Base-by-base conservation (phyloP, 108 stramenopile species). In the Ochromonas danica region DNA sequence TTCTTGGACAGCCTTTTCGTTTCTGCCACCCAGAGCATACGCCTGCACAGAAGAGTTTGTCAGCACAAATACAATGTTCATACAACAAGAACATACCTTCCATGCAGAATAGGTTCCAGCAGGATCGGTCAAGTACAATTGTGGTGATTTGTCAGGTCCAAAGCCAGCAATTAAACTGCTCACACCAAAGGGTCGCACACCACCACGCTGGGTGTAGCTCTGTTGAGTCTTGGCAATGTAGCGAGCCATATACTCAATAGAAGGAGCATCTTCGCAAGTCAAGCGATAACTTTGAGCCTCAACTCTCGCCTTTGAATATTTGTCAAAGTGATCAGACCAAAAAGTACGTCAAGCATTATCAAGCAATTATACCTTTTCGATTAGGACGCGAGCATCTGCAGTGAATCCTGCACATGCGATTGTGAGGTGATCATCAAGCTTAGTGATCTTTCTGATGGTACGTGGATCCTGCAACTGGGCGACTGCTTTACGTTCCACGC, bases 331-430 rank as follows among this genome's bases (percentile, higher is more conserved):
- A n/a, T 80, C 79, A 74, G 79, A 78, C 3, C 61, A 79, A n/a
- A n/a, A n/a, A n/a, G n/a, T n/a, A n/a, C n/a, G n/a, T 0, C 51
- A 57, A 57, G 51, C 51, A 62, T 57, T 25, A 30, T 62, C 6
- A 78, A 0, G 1, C 36, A 90, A 41, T 41, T 93, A 88, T 62
- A 93, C 92, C 87, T 93, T 94, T 87, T 96, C 91, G 74, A 96
- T 90, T 70, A 98, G 86, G 71, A 98, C 97, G 61, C 99, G 93
- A 22, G 99, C 99, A 81, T 99, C 99, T 63, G 99, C 99, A 28
- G 96, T 98, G 72, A 99, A 92, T 38, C 99, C 99, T 27, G 99
- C 97, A 85, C 98, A 99, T 51, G 97, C 99, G 43, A 98, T 89
- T 77, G 94, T 93, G 39, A 95, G 86, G 71, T 94, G 90, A 39